phyloP scores from a whole-genome alignment of 495 filamentous ascomycete genomes.

The Aspergillus kassunensis region DNA sequence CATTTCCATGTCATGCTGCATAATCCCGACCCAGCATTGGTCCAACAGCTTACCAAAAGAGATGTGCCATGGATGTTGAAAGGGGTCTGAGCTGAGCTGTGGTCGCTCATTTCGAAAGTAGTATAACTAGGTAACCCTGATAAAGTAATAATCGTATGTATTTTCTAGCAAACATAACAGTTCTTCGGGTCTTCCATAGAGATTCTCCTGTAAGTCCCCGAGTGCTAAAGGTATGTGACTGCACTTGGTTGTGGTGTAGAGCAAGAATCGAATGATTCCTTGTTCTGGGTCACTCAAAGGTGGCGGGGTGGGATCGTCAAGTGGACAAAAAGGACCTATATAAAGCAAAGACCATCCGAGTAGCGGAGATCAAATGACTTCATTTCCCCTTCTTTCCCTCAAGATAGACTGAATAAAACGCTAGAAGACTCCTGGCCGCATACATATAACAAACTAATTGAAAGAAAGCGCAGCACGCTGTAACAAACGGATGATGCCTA shows the following conservation, averaged over 20 bases:
- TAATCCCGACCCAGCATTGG: constrained; percentile 63
- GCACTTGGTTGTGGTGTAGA: too few relatives aligned
- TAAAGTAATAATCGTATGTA: neutral
- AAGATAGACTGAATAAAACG: constrained; percentile 5
- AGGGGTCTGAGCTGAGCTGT: constrained; percentile 19
- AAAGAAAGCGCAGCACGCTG: constrained; percentile 1
- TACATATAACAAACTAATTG: constrained; percentile 8
- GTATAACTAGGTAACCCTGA: too few relatives aligned
- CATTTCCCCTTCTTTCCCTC: neutral
- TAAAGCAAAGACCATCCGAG: neutral
- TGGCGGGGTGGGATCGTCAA: constrained; percentile 13
- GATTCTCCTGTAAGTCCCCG: constrained; percentile 2
- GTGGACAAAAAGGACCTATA: constrained; percentile 12
- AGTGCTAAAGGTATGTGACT: constrained; percentile 12
- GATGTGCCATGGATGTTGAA: constrained; percentile 58
- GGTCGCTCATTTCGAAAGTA: too few relatives aligned
- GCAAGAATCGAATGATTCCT: too few relatives aligned
- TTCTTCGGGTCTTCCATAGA: neutral
- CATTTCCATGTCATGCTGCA: constrained; percentile 92
- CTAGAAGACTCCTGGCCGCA: constrained; percentile 1
- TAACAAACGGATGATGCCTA: constrained; percentile 24
- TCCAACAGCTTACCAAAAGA: constrained; percentile 67
- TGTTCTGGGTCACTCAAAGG: constrained; percentile 5
- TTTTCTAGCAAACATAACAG: neutral
- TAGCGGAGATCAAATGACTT: constrained; percentile 3